Evolutionary conservation across 345 rosid species (phyloP), one percentile per base, ranked within the genome.

Genomic region (Populus davidiana): DNA sequence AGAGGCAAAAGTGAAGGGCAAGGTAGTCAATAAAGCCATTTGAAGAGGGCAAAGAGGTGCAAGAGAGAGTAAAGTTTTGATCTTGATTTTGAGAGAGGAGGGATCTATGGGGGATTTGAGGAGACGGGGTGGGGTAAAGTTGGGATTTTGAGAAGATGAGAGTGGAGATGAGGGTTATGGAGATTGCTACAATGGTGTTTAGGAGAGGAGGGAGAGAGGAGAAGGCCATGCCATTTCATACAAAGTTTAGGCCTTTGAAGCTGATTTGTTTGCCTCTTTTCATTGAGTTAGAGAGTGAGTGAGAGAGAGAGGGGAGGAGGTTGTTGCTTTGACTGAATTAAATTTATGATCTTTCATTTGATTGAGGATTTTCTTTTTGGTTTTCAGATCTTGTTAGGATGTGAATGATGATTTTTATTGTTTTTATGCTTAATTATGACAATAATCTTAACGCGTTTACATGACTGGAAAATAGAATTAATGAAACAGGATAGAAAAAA

Each of bases 221-320:
- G 88, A 87, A 78, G 87, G 89, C 93, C 95, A 91, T 89, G 91
- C 87, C 91, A 88, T 86, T 78, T 79, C 77, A 59, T 61, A 65
- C 11, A 29, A 5, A 8, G 41, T 27, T 35, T 27, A 43, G 39
- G 3, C 44, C 20, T 29, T 17, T 0, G 20, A 63, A 29, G 14
- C 35, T 63, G 38, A 16, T 33, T 33, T 63, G 67, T 63, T 63
- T 25, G 67, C 17, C 33, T 5, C 33, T 63, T 29, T 33, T 31
- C n/a, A 31, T 66, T 17, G 39, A 33, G 18, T 47, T 4, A 13
- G 50, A 13, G 50, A 47, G 18, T 2, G 50, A 4, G 17, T 13
- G 43, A 8, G 5, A 44, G 12, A 10, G 14, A 2, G 13, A 2
- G 44, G 1, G 43, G 0, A 11, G 11, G 4, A 10, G 44, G 2